Evolutionary conservation across 805 yeast species (phyloP).

Genomic region (Wickerhamomyces strasburgensis): DNA sequence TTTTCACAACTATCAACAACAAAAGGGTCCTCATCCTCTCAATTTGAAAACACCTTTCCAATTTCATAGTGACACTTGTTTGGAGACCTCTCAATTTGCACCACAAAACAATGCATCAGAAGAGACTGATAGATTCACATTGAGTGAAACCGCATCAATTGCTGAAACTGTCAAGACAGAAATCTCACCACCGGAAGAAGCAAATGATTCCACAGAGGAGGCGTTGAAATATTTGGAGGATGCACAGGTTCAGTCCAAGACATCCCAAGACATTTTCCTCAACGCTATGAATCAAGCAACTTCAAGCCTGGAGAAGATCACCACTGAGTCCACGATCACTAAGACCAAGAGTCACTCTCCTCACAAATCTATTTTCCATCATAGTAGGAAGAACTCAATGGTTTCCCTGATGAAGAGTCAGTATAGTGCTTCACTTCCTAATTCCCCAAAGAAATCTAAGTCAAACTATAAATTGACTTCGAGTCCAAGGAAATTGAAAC

Average conservation of each 20-base stretch:
- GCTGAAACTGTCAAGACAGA: not conserved
- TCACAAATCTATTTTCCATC: conserved; percentile 22
- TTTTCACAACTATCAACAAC: conserved; percentile 9
- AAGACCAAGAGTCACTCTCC: conserved; percentile 20
- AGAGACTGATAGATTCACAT: not conserved
- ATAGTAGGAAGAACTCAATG: conserved; percentile 17
- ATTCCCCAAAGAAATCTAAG: conserved; percentile 17
- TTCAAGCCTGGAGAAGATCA: conserved; percentile 14
- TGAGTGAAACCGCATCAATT: not conserved
- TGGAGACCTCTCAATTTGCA: no score
- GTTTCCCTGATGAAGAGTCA: conserved; percentile 11
- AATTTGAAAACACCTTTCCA: no score
- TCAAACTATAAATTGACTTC: conserved; percentile 11
- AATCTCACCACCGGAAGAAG: no score
- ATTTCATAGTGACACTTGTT: no score
- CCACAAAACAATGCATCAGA: no score
- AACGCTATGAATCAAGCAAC: conserved; percentile 18
- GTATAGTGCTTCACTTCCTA: conserved; percentile 16
- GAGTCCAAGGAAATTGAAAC: conserved; percentile 11
- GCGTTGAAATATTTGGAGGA: conserved; percentile 20
- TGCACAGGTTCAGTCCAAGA: conserved; percentile 11
- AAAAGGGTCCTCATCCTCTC: no score
- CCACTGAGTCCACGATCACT: conserved; percentile 3
- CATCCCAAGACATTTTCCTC: conserved; percentile 7
- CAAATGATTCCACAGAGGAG: conserved; percentile 21